Conservation (phyloP, 2,329 filamentous ascomycete genomes). For the Pestalotiopsis sp. region DNA sequence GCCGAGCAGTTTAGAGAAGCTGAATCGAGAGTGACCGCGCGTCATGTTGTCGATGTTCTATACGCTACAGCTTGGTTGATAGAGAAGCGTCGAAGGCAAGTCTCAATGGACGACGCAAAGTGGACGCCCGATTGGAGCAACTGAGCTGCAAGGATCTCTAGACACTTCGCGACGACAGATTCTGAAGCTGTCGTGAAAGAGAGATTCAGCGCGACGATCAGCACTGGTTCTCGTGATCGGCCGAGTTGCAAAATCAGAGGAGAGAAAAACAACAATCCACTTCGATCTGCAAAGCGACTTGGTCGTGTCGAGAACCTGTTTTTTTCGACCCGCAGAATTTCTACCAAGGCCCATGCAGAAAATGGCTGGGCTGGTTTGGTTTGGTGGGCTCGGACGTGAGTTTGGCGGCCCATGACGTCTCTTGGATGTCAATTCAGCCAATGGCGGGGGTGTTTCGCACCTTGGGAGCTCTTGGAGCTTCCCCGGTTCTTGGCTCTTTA, state of each 20-base stretch:
- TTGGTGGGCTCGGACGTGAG: not conserved
- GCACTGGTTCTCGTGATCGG: not conserved
- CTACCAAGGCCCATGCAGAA: not conserved
- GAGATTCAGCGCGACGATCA: not conserved
- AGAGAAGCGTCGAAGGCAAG: not conserved
- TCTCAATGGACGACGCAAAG: not conserved
- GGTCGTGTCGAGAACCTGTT: not conserved
- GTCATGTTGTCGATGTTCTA: not conserved
- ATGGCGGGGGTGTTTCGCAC: not conserved
- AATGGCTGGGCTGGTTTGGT: not conserved
- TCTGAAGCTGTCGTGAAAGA: not conserved
- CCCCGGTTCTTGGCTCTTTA: not conserved
- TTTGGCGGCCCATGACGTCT: not conserved
- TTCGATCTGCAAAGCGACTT: not conserved
- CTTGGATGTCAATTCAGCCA: not conserved
- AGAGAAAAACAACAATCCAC: not conserved
- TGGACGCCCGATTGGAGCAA: not conserved
- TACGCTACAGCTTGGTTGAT: not conserved
- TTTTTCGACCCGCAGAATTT: not conserved
- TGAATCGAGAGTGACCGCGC: conserved; percentile 24
- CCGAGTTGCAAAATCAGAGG: not conserved
- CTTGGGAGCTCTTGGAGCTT: not conserved
- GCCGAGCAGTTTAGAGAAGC: conserved; percentile 34
- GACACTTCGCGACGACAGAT: not conserved
- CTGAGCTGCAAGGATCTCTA: not conserved